Conservation (phyloP, 768 basidiomycete species). For the Russula griseocarnosa region DNA sequence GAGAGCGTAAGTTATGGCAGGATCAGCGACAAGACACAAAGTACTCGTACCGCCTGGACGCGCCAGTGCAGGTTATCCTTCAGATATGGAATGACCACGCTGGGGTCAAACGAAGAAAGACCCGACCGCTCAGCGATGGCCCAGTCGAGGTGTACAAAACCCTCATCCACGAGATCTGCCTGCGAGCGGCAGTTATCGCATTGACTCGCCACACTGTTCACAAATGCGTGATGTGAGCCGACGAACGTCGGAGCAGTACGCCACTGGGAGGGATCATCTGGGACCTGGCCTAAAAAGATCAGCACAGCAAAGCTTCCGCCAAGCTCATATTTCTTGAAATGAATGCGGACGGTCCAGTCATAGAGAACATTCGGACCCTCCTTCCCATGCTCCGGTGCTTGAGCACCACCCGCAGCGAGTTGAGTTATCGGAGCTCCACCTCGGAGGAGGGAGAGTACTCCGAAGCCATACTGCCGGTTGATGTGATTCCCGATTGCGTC, state of each 20-base stretch:
- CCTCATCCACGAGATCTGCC: conserved; percentile 36
- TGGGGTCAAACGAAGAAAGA: conserved; percentile 37
- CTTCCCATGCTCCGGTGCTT: not conserved
- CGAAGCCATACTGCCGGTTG: conserved; percentile 36
- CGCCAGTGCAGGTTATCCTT: conserved; percentile 41
- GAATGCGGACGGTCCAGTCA: conserved; percentile 45
- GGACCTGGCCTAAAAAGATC: conserved; percentile 45
- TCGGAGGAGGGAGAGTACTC: no score
- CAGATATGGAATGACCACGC: conserved; percentile 40
- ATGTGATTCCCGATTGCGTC: conserved; percentile 36
- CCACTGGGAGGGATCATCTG: conserved; percentile 41
- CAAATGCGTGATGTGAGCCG: conserved; percentile 45
- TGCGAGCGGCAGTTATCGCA: conserved; percentile 42
- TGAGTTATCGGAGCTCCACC: not conserved
- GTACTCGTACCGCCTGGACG: conserved; percentile 25
- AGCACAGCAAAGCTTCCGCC: conserved; percentile 42
- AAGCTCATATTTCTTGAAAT: conserved; percentile 43
- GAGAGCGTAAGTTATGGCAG: not conserved
- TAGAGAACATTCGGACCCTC: not conserved
- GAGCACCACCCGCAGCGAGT: not conserved
- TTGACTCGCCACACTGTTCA: conserved; percentile 33
- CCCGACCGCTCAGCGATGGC: conserved; percentile 31
- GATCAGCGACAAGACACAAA: not conserved
- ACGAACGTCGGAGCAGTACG: conserved; percentile 36
- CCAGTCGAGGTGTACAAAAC: conserved; percentile 43